Evolutionary conservation across 1,284 basidiomycete genomes (phyloP).

Genomic region (Leccinum olivaceoglutinosum): DNA sequence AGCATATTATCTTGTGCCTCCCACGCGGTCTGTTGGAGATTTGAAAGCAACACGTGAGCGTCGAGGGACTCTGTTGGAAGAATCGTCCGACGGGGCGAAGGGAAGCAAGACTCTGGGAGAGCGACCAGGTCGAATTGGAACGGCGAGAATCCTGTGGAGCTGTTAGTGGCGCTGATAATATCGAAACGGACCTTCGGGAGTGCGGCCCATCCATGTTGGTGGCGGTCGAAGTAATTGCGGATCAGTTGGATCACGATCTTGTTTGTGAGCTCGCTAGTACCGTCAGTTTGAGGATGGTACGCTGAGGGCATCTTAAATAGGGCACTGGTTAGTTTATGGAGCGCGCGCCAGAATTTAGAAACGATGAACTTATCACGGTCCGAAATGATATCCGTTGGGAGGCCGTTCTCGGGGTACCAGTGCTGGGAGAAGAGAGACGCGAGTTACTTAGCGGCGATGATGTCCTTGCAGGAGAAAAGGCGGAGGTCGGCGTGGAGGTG

Average conservation of each 20-base stretch:
- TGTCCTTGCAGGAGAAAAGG: slow-evolving; percentile 29
- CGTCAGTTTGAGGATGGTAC: slow-evolving; percentile 36
- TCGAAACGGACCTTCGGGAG: not conserved
- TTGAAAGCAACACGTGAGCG: no score
- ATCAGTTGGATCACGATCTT: not conserved
- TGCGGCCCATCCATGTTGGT: not conserved
- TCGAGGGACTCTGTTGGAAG: no score
- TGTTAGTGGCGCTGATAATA: not conserved
- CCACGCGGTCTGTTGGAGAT: no score
- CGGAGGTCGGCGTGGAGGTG: slow-evolving; percentile 32
- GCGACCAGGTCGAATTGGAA: no score
- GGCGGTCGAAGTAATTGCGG: not conserved
- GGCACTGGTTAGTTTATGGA: slow-evolving; percentile 27
- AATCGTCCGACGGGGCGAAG: no score
- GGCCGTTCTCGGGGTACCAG: slow-evolving; percentile 33
- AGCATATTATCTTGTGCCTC: no score
- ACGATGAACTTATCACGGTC: slow-evolving; percentile 28
- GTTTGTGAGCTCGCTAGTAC: slow-evolving; percentile 10
- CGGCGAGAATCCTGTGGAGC: no score
- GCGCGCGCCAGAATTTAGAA: slow-evolving; percentile 23
- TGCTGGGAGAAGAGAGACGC: slow-evolving; percentile 11
- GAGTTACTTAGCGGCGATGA: slow-evolving; percentile 29
- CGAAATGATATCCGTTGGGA: slow-evolving; percentile 21
- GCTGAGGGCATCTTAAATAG: slow-evolving; percentile 31
- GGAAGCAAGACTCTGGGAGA: no score